A percentile compares a stretch with the other conserved stretches of the same genome.
These are phyloP conservation scores for Exophiala spinifera DNA, from an alignment of 2,329 filamentous ascomycete species.

Conservation along the genomic window DNA sequence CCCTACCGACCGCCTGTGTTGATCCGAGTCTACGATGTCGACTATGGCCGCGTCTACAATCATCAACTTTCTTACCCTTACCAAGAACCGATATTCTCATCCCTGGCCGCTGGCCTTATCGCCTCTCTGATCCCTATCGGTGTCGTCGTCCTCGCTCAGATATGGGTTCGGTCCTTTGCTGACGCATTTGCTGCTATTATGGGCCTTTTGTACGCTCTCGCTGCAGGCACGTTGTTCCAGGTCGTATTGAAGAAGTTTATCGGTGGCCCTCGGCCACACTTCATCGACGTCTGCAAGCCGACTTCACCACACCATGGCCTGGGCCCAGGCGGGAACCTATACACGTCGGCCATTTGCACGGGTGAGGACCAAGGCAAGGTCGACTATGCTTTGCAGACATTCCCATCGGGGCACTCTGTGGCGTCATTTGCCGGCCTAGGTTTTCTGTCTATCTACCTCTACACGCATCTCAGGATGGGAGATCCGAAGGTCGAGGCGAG, in stretches of 20 bases:
- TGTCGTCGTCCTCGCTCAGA: slow-evolving; percentile 20
- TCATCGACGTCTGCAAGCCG: slow-evolving; percentile 23
- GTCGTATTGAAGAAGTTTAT: slow-evolving; percentile 27
- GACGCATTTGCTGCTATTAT: slow-evolving; percentile 21
- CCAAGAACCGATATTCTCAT: slow-evolving; percentile 14
- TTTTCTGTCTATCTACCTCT: slow-evolving; percentile 67
- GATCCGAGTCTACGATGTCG: slow-evolving; percentile 8
- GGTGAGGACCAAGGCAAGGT: slow-evolving; percentile 63
- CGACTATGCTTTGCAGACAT: slow-evolving; percentile 81
- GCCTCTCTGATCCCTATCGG: slow-evolving; percentile 15
- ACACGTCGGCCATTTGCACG: slow-evolving; percentile 69
- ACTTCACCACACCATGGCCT: slow-evolving; percentile 11
- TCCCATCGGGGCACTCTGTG: slow-evolving; percentile 75
- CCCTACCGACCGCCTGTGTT: slow-evolving; percentile 10
- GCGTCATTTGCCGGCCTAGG: slow-evolving; percentile 78
- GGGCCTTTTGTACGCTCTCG: slow-evolving; percentile 19
- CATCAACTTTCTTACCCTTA: slow-evolving; percentile 25
- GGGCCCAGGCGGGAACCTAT: slow-evolving; percentile 44
- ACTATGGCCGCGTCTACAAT: slow-evolving; percentile 11
- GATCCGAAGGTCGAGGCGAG: slow-evolving; percentile 47
- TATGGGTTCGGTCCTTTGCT: slow-evolving; percentile 19
- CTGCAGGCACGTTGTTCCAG: slow-evolving; percentile 23
- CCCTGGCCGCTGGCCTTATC: slow-evolving; percentile 16
- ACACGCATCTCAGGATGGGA: slow-evolving; percentile 63
- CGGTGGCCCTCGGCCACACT: slow-evolving; percentile 25